Evolutionary conservation across 306 rosid species (phyloP).

Genomic region (Vigna trinervia): DNA sequence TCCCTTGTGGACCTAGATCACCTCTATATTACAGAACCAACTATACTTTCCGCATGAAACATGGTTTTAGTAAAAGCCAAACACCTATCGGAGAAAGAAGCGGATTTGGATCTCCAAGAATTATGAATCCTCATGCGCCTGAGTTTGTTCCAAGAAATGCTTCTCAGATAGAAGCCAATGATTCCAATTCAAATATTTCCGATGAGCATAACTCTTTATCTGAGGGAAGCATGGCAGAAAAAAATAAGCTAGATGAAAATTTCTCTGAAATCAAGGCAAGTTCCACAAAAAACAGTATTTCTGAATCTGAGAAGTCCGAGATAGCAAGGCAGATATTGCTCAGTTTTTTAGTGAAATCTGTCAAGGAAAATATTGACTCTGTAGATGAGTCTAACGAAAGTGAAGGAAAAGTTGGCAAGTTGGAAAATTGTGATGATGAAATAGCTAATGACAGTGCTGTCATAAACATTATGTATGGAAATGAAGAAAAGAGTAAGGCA

Average conservation of each 20-base stretch:
- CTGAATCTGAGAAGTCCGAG: constrained; percentile 79
- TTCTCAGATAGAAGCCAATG: constrained; percentile 56
- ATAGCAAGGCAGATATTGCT: constrained; percentile 92
- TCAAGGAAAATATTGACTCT: constrained; percentile 63
- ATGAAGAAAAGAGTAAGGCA: constrained; percentile 57
- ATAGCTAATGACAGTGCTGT: constrained; percentile 82
- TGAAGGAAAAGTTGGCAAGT: constrained; percentile 42
- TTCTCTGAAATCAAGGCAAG: constrained; percentile 32
- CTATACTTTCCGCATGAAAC: constrained; percentile 75
- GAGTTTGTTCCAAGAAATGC: constrained; percentile 81
- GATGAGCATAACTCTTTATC: constrained; percentile 40
- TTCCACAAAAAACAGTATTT: constrained; percentile 53
- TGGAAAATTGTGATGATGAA: constrained; percentile 62
- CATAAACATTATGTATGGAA: constrained; percentile 66
- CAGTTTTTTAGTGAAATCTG: constrained; percentile 87
- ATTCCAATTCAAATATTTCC: constrained; percentile 45
- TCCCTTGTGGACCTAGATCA: constrained; percentile 93
- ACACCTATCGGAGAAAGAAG: constrained; percentile 56
- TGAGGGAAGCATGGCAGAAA: constrained; percentile 41
- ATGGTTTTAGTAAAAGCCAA: constrained; percentile 56
- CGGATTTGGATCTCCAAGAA: constrained; percentile 64
- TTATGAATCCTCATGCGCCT: constrained; percentile 95
- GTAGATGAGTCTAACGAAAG: constrained; percentile 51
- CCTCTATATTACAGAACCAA: constrained; percentile 75
- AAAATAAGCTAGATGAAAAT: constrained; percentile 47